A percentile compares a stretch with the other conserved stretches of the same genome.
phyloP scores from a whole-genome alignment of 2,329 filamentous ascomycete species.

The Neopestalotiopsis sp. region DNA sequence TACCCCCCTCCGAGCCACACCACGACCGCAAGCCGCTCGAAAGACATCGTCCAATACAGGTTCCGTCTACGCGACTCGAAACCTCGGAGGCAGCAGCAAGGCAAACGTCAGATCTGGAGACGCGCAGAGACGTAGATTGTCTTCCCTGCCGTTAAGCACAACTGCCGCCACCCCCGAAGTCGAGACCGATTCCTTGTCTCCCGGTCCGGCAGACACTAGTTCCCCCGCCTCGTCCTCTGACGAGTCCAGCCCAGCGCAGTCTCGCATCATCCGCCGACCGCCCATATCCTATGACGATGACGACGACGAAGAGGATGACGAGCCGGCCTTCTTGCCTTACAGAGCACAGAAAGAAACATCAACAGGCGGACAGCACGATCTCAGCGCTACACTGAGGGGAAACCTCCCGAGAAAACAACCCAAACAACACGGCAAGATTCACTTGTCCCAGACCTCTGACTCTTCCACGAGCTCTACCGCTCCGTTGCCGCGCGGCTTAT shows the following conservation, averaged over 20 bases:
- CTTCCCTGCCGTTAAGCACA: constrained; percentile 49
- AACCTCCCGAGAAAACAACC: constrained; percentile 42
- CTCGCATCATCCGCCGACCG: constrained; percentile 64
- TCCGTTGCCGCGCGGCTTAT: constrained; percentile 38
- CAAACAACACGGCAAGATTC: constrained; percentile 38
- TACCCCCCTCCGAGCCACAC: constrained; percentile 48
- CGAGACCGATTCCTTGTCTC: constrained; percentile 48
- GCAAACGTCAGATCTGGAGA: constrained; percentile 36
- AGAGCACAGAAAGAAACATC: constrained; percentile 36
- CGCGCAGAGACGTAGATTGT: constrained; percentile 47
- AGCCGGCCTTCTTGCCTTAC: constrained; percentile 61
- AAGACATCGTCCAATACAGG: constrained; percentile 55
- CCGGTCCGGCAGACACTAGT: constrained; percentile 47
- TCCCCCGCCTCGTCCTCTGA: constrained; percentile 39
- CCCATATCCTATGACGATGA: constrained; percentile 54
- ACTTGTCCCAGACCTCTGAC: constrained; percentile 64
- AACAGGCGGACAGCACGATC: constrained; percentile 43
- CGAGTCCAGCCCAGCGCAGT: constrained; percentile 59
- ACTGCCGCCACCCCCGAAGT: constrained; percentile 33
- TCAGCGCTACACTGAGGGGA: constrained; percentile 59
- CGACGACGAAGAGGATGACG: constrained; percentile 63
- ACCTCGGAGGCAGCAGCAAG: constrained; percentile 40
- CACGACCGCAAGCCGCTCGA: constrained; percentile 52
- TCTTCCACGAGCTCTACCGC: constrained; percentile 64
- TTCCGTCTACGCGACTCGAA: constrained; percentile 36